A percentile compares a stretch with the other conserved stretches of the same genome.
These are phyloP conservation scores for Cicer bijugum DNA, from an alignment of 306 rosid genomes.

Conservation along the genomic window DNA sequence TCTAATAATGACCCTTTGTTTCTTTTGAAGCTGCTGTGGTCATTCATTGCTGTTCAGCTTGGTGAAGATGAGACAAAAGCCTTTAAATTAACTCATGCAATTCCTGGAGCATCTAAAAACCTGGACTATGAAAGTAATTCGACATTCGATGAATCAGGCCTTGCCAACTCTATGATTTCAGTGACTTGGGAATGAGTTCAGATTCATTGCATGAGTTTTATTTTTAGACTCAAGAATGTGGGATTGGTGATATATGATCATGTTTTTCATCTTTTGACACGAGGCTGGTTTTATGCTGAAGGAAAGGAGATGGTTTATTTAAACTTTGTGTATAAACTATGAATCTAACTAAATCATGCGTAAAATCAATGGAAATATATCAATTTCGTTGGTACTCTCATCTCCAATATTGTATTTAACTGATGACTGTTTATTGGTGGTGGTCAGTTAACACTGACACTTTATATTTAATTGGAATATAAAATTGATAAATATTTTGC, in stretches of 20 bases:
- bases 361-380: conserved; percentile 43
- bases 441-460: not conserved
- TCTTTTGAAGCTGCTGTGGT: conserved; percentile 87
- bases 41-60: conserved; percentile 70
- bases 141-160: conserved; percentile 81
- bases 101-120: conserved; percentile 80
- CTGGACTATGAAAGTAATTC: conserved; percentile 65
- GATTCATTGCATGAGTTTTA: conserved; percentile 30
- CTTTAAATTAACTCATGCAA: conserved; percentile 79
- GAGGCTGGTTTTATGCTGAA: conserved; percentile 43
- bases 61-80: conserved; percentile 65
- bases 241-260: conserved; percentile 29
- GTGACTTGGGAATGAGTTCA: conserved; percentile 86
- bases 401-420: not conserved
- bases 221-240: conserved; percentile 41
- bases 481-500: not conserved
- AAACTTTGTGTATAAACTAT: conserved; percentile 47
- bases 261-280: conserved; percentile 31
- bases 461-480: not conserved
- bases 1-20: conserved; percentile 29
- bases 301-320: conserved; percentile 32
- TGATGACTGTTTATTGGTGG: not conserved
- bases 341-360: conserved; percentile 45
- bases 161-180: conserved; percentile 90
- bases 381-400: not conserved